These are phyloP conservation scores for Fusarium heterosporum DNA, from an alignment of 2,329 filamentous ascomycete genomes.

Conservation along the genomic window DNA sequence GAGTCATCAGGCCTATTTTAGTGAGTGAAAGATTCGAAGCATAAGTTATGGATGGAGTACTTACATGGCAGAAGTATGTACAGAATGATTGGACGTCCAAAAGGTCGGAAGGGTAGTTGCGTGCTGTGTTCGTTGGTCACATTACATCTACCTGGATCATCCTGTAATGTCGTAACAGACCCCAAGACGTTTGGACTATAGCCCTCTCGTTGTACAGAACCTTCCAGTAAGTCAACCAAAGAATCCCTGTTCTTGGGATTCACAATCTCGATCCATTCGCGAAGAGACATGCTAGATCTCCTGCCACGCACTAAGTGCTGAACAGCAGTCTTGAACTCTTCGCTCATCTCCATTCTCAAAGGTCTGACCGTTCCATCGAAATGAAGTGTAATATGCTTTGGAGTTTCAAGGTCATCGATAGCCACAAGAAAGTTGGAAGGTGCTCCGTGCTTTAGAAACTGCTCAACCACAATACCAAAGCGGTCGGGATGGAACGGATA, in stretches of 20 bases:
- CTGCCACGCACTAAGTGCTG: background rate
- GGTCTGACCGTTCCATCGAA: background rate
- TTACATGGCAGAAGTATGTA: no score
- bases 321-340: background rate
- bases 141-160: no score
- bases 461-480: background rate
- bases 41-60: no score
- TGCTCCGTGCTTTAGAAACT: background rate
- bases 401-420: background rate
- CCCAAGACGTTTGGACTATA: no score
- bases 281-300: background rate
- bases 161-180: no score
- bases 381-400: background rate
- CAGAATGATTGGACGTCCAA: no score
- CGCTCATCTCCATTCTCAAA: background rate
- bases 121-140: no score
- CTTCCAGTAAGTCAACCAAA: background rate
- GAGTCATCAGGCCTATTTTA: no score
- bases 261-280: background rate
- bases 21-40: no score
- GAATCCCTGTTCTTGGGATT: background rate
- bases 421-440: background rate
- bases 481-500: background rate
- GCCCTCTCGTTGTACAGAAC: no score
- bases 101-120: no score